Evolutionary conservation across 2,329 filamentous ascomycete species (phyloP).

Genomic region (Keithomyces neogunnii): DNA sequence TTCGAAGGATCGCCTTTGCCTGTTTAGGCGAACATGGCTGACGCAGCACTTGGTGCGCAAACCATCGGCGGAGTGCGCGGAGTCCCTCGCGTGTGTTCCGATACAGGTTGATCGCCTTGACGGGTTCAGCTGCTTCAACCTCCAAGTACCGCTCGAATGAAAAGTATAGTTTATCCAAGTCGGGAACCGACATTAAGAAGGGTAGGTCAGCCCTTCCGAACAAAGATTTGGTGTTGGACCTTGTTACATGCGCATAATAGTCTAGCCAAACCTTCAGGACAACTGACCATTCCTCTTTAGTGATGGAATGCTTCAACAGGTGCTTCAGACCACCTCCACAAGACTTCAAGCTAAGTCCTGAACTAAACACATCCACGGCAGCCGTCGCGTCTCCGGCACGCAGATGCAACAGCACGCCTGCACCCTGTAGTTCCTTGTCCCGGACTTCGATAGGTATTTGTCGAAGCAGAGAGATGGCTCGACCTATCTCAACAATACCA

Average conservation of each 20-base stretch:
- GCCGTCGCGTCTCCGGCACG: conserved; percentile 26
- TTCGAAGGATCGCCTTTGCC: conserved; percentile 29
- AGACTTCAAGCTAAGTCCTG: conserved; percentile 25
- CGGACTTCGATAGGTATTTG: conserved; percentile 27
- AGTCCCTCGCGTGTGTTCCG: conserved; percentile 15
- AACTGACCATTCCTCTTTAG: conserved; percentile 24
- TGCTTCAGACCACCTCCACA: conserved; percentile 32
- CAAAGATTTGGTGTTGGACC: not conserved
- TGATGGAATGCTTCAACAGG: conserved; percentile 33
- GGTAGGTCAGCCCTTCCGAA: conserved; percentile 2
- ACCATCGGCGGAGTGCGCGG: conserved; percentile 18
- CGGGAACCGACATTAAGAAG: conserved; percentile 17
- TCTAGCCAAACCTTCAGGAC: conserved; percentile 28
- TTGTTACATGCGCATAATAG: conserved; percentile 17
- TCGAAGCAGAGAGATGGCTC: conserved; percentile 36
- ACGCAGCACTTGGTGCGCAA: conserved; percentile 22
- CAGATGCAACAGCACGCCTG: conserved; percentile 33
- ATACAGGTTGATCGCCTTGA: conserved; percentile 15
- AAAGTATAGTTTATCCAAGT: conserved; percentile 23
- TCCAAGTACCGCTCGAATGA: conserved; percentile 25
- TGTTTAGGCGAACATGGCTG: conserved; percentile 25
- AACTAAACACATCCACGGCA: conserved; percentile 32
- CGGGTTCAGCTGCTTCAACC: conserved; percentile 15
- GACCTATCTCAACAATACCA: conserved; percentile 34
- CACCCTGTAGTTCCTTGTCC: conserved; percentile 30